Evolutionary conservation across 208 protist species (phyloP).

Genomic region (Wallacemonas sp.): DNA sequence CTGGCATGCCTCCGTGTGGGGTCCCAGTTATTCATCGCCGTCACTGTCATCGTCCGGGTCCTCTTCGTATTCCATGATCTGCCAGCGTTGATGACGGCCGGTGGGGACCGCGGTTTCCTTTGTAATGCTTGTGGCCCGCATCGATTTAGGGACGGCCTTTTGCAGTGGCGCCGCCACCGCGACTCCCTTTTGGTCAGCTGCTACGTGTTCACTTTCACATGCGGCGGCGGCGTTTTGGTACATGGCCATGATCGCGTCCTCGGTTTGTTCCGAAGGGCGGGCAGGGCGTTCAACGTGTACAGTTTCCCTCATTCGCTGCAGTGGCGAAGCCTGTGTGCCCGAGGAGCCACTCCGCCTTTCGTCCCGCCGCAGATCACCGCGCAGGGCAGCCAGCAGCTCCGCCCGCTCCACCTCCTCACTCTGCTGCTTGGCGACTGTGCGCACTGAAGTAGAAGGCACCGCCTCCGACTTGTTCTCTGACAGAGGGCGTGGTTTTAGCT

Average conservation of each 20-base stretch:
- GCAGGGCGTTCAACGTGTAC: slow-evolving; percentile 33
- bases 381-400: slow-evolving; percentile 22
- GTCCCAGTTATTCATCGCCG: slow-evolving; percentile 19
- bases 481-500: slow-evolving; percentile 16
- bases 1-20: too few species aligned
- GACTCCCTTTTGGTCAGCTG: background rate
- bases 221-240: background rate
- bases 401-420: slow-evolving; percentile 32
- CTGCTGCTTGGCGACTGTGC: background rate
- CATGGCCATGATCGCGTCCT: slow-evolving; percentile 18
- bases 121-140: background rate
- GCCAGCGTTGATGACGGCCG: slow-evolving; percentile 53
- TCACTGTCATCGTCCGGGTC: slow-evolving; percentile 25
- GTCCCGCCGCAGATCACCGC: background rate
- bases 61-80: slow-evolving; percentile 80
- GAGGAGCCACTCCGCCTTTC: background rate
- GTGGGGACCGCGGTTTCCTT: slow-evolving; percentile 29
- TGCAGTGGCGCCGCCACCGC: too few species aligned
- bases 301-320: slow-evolving; percentile 19
- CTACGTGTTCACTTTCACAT: background rate
- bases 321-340: background rate
- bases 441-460: background rate
- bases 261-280: slow-evolving; percentile 25
- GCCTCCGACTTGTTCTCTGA: background rate
- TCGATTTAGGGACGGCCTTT: background rate